Conservation (phyloP, 352 stramenopile species). For the Globisporangium nunn region DNA sequence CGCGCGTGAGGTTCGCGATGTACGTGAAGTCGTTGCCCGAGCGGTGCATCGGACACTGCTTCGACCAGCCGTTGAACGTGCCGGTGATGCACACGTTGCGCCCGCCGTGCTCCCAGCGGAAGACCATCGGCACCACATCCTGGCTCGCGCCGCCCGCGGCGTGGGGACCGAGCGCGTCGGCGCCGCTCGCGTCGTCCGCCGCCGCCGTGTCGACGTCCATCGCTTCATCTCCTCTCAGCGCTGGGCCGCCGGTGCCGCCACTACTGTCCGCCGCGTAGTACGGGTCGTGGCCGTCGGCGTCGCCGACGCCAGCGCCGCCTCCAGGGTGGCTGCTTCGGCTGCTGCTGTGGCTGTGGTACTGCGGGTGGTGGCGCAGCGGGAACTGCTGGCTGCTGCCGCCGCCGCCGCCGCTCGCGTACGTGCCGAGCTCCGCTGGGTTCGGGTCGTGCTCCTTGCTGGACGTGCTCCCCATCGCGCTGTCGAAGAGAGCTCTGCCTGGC, state of each 20-base stretch:
- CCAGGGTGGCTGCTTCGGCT: neutral
- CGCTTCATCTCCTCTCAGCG: conserved; percentile 21
- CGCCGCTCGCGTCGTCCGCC: neutral
- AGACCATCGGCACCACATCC: conserved; percentile 91
- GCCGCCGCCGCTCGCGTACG: conserved; percentile 30
- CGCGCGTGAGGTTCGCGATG: conserved; percentile 96
- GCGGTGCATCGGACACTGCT: conserved; percentile 98
- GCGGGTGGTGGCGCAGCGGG: conserved; percentile 58
- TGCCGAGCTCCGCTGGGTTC: conserved; percentile 72
- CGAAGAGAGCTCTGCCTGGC: neutral
- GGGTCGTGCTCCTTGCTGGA: conserved; percentile 78
- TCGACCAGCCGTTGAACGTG: conserved; percentile 99
- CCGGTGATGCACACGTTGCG: conserved; percentile 97
- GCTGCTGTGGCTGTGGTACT: conserved; percentile 22
- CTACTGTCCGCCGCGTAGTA: conserved; percentile 11
- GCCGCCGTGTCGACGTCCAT: conserved; percentile 65
- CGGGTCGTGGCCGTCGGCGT: conserved; percentile 9
- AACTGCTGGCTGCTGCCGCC: conserved; percentile 25
- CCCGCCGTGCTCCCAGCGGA: conserved; percentile 98
- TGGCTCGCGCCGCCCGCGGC: conserved; percentile 4
- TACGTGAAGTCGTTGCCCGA: conserved; percentile 99
- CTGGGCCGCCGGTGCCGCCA: conserved; percentile 3
- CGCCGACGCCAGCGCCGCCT: neutral
- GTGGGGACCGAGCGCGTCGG: conserved; percentile 7
- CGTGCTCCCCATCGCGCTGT: conserved; percentile 61